Conservation (phyloP, 1,284 basidiomycete species). For the Golubevia pallescens region DNA sequence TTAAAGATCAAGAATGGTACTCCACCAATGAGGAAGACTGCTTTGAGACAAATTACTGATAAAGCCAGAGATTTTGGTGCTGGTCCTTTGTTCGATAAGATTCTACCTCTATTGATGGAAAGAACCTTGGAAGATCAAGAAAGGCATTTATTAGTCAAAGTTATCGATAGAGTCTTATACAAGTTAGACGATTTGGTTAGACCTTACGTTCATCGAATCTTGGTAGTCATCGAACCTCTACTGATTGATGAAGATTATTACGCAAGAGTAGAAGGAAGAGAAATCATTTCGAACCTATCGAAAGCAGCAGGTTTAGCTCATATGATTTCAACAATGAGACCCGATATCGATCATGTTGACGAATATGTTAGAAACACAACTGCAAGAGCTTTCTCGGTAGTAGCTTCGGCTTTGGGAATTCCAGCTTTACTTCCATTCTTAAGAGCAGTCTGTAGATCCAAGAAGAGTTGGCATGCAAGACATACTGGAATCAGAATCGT, state of each 20-base stretch:
- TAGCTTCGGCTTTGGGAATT: constrained; percentile 96
- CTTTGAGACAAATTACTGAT: constrained; percentile 97
- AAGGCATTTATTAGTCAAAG: constrained; percentile 96
- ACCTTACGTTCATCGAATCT: constrained; percentile 98
- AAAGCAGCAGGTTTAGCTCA: constrained; percentile 98
- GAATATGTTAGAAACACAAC: constrained; percentile 99
- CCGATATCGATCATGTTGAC: constrained; percentile 99
- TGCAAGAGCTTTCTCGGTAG: constrained; percentile 97
- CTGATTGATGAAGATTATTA: constrained; percentile 99
- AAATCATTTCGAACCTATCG: constrained; percentile 98
- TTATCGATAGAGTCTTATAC: constrained; percentile 98
- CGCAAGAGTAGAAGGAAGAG: constrained; percentile 96
- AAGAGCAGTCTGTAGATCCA: constrained; percentile 95
- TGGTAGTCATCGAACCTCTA: constrained; percentile 98
- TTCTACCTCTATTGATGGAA: constrained; percentile 97
- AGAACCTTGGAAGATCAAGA: constrained; percentile 98
- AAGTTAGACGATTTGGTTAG: constrained; percentile 98
- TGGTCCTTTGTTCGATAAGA: constrained; percentile 99
- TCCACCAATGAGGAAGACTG: constrained; percentile 95
- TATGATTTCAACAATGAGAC: constrained; percentile 99
- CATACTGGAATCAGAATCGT: constrained; percentile 99
- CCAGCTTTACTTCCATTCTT: constrained; percentile 96
- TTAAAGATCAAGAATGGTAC: constrained; percentile 99
- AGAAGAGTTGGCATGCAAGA: constrained; percentile 99
- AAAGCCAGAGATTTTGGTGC: constrained; percentile 98